Evolutionary conservation across 345 rosid species (phyloP), one percentile per base, ranked within the genome.

Genomic region (Moricandia arvensis): DNA sequence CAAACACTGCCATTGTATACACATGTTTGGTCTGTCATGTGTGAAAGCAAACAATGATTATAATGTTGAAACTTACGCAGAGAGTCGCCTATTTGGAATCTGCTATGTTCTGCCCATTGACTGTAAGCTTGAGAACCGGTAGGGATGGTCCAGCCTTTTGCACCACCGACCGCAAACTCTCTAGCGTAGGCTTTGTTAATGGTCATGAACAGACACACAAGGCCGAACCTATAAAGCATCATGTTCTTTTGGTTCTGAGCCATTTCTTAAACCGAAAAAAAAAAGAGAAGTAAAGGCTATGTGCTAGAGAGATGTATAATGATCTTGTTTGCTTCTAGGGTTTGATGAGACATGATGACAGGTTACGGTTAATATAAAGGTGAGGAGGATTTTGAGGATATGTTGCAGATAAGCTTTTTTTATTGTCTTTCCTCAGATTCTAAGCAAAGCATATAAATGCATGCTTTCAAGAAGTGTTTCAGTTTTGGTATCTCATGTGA

Each of bases 51-150:
- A 55, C 26, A 47, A 63, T 15, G 53, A 16, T 12, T 63, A 12
- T 2, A 35, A 12, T 7, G 29, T 41, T n/a, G 7, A 43, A 79
- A 82, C 87, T 70, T 87, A 91, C 98, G 68, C 0, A 94, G 60
- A 12, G 96, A 83, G 84, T 95, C 99, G 2, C 96, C 93, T 26
- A 81, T 81, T 71, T 84, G 96, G 82, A 95, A 92, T 51, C 99
- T 83, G 77, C 62, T 87, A 4, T 16, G 77, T 51, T 89, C 87
- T 7, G 97, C 97, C 99, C 99, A 92, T 31, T 85, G 85, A 70
- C 74, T 80, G 17, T 81, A 86, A 67, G 26, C 69, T 41, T 74
- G 69, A 6, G 83, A 53, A 30, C 86, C 82, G 13, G 82, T 54
- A 8, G 86, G 87, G 34, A 85, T 82, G 10, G 79, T 74, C 99